Evolutionary conservation across 352 stramenopile genomes (phyloP), one percentile per base, ranked within the genome.

Genomic region (Pythium guiyangense): DNA sequence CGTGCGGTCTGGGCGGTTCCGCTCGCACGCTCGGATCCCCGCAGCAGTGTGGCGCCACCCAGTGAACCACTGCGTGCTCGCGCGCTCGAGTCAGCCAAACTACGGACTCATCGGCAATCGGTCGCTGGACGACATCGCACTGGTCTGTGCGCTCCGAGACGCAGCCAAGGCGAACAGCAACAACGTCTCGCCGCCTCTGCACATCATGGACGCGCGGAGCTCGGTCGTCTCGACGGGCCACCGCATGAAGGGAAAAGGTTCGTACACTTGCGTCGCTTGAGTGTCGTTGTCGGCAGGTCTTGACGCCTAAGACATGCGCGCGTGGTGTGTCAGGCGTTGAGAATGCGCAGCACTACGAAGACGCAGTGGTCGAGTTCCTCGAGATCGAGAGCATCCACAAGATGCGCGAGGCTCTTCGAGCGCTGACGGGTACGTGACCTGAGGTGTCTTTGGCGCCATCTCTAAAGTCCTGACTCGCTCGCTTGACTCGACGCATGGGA

Each of bases 71-170:
- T 94, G 89, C 27, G 87, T 94, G 43, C 82, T 99, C n/a, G 97
- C 92, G 63, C 82, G 97, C 40, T 97, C 81, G 11, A 92, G 90
- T 12, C 96, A 99, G 64, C 97, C 97, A 4, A 98, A 98, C 64
- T 97, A 98, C 37, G 97, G 97, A n/a, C 86, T 99, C 59, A 84
- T 92, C 43, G 93, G 94, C 25, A 97, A 98, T 72, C 92, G 86
- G 42, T 98, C 80, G 56, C 76, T 88, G 18, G 79, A 89, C 2
- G 97, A 99, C 69, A 92, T 97, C 51, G 88, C 90, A 59, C 65
- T 97, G 46, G 60, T 97, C 49, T 77, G 81, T 46, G 79, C 79
- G 44, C 88, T 93, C 67, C 79, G 93, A 6, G 93, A 98, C 42
- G 86, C 74, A 14, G 87, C 75, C 4, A 89, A 89, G 61, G 87